These are phyloP conservation scores for Xylaria polymorpha DNA, from an alignment of 2,329 filamentous ascomycete genomes.

Conservation along the genomic window DNA sequence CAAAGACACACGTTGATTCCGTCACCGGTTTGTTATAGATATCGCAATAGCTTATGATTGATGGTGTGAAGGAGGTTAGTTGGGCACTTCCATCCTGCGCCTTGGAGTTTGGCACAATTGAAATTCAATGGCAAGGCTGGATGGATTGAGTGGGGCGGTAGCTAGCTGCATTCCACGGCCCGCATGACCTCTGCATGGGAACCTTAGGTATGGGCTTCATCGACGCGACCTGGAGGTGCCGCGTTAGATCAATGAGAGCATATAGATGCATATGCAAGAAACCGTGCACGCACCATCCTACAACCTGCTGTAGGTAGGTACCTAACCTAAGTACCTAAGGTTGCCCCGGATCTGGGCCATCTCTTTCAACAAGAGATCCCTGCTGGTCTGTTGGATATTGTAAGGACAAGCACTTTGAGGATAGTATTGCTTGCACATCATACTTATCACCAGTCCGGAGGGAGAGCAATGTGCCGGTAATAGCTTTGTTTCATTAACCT, in stretches of 20 bases:
- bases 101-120: conserved; percentile 18
- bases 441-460: not conserved
- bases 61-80: not conserved
- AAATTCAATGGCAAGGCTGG: conserved; percentile 31
- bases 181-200: too few relatives aligned
- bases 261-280: conserved; percentile 22
- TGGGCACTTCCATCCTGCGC: conserved; percentile 10
- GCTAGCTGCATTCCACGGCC: not conserved
- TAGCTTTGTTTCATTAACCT: conserved; percentile 58
- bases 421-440: not conserved
- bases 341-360: too few relatives aligned
- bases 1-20: not conserved
- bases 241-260: not conserved
- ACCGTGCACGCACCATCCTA: too few relatives aligned
- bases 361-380: too few relatives aligned
- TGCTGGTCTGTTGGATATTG: too few relatives aligned
- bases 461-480: too few relatives aligned
- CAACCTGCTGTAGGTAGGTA: too few relatives aligned
- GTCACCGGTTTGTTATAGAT: not conserved
- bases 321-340: too few relatives aligned
- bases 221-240: too few relatives aligned
- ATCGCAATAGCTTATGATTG: not conserved
- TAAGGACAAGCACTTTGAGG: not conserved
- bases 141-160: conserved; percentile 3
- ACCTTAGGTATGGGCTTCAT: too few relatives aligned